Percentiles rank a stretch among this genome's conserved stretches.
Evolutionary conservation across 2,329 filamentous ascomycete species (phyloP).

Genomic region (Trichoderma atroviride): DNA sequence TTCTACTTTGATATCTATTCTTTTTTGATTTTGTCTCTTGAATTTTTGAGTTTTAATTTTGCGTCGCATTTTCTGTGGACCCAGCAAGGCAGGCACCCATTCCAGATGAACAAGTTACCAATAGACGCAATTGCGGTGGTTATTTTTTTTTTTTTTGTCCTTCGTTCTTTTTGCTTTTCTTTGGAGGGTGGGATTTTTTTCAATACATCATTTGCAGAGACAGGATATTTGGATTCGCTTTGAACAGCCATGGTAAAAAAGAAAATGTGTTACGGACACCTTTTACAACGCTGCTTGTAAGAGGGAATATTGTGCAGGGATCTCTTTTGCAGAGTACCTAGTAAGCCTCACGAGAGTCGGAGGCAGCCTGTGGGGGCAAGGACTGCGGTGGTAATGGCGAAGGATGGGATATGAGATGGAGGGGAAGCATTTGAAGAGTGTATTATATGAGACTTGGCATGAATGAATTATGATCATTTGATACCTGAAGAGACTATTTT

Average conservation of each 20-base stretch:
- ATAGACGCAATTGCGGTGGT: conserved; percentile 20
- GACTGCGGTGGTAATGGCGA: conserved; percentile 17
- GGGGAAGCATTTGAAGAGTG: conserved; percentile 13
- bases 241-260: neutral
- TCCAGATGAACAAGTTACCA: conserved; percentile 18
- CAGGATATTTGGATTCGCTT: neutral
- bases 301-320: neutral
- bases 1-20: neutral
- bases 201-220: conserved; percentile 4
- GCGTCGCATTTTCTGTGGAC: conserved; percentile 13
- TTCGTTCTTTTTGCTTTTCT: neutral
- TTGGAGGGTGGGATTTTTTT: neutral
- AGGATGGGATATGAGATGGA: neutral
- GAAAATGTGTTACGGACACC: neutral
- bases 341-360: conserved; percentile 15
- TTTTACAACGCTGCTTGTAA: neutral
- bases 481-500: conserved; percentile 3
- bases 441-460: conserved; percentile 24
- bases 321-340: conserved; percentile 1
- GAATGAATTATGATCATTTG: conserved; percentile 27
- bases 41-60: neutral
- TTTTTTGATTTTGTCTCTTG: neutral
- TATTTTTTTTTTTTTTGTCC: neutral
- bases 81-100: conserved; percentile 29
- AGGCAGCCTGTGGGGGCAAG: neutral